Base-by-base conservation (phyloP, 2,329 filamentous ascomycete genomes). In the Colletotrichum limetticola region DNA sequence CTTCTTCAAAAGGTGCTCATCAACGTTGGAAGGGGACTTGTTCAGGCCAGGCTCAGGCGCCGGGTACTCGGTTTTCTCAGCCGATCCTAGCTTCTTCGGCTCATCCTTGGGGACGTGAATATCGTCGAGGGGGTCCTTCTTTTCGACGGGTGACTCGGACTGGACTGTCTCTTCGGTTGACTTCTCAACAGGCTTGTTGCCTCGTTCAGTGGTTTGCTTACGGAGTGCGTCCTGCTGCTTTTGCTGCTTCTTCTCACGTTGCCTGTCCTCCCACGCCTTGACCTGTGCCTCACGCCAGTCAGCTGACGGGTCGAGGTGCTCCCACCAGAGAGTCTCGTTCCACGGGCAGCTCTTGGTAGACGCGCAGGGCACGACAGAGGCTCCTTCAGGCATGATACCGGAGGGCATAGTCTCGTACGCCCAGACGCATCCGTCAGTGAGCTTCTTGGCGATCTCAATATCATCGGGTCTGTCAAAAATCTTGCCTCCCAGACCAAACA, bases 381-480 rank as follows among this genome's bases (percentile, higher is more conserved):
- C 85, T 2, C 77, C 80, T 79, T 94, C 92, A 3, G 91, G 89
- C 91, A 93, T 93, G 71, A 94, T 86, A 19, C 91, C 91, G 1
- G 86, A 86, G 0, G 85, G 81, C 42, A 88, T 92, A 30, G 84
- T 83, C 75, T 89, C 86, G 78, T 94, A 93, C 11, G 91, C 91
- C 92, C 91, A 93, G 4, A 91, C 90, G 75, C 92, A 93, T 12
- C 91, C 91, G 68, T 92, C 90, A 0, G 91, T 87, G n/a, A 93
- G 87, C 78, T 88, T 89, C 79, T 87, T 87, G 26, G 87, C 92
- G 32, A 90, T 86, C 76, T 91, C 89, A n/a, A 93, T 82, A 77
- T 93, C 91, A 28, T 87, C 85, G 2, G 87, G 85, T 1, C 86
- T 82, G 9, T 86, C 84, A 74, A 93, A 92, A 53, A 93, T 87